Evolutionary conservation across 2,329 filamentous ascomycete genomes (phyloP).

Genomic region (Penicillium freii): DNA sequence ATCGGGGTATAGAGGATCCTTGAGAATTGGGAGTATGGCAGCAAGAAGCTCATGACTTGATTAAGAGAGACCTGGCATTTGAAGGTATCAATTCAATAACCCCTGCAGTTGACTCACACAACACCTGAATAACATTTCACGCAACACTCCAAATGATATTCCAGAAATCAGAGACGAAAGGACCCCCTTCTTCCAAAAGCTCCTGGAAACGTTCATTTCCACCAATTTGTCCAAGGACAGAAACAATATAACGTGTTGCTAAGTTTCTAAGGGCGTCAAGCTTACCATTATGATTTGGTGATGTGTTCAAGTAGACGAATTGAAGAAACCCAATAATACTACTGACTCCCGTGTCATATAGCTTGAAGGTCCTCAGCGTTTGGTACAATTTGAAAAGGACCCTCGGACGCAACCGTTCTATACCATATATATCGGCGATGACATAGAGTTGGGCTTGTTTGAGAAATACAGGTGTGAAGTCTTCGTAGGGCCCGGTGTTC

Average conservation of each 20-base stretch:
- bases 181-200: slow-evolving; percentile 19
- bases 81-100: too few relatives aligned
- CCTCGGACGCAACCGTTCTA: slow-evolving; percentile 32
- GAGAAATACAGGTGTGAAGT: slow-evolving; percentile 38
- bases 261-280: slow-evolving; percentile 18
- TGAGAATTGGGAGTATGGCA: too few relatives aligned
- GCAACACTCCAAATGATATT: not conserved
- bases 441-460: slow-evolving; percentile 42
- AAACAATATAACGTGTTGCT: slow-evolving; percentile 25
- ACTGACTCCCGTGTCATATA: slow-evolving; percentile 21
- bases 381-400: slow-evolving; percentile 33
- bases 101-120: too few relatives aligned
- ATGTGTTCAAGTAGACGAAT: slow-evolving; percentile 40
- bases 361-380: not conserved
- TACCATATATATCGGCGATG: slow-evolving; percentile 43
- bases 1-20: too few relatives aligned
- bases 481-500: slow-evolving; percentile 18
- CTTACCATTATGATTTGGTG: slow-evolving; percentile 4
- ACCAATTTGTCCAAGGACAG: slow-evolving; percentile 17
- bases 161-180: slow-evolving; percentile 20
- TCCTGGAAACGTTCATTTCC: slow-evolving; percentile 11
- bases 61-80: too few relatives aligned
- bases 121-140: too few relatives aligned
- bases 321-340: slow-evolving; percentile 36
- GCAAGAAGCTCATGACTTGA: too few relatives aligned